Evolutionary conservation across 2,329 filamentous ascomycete species (phyloP).

Genomic region (Trichoderma atroviride): DNA sequence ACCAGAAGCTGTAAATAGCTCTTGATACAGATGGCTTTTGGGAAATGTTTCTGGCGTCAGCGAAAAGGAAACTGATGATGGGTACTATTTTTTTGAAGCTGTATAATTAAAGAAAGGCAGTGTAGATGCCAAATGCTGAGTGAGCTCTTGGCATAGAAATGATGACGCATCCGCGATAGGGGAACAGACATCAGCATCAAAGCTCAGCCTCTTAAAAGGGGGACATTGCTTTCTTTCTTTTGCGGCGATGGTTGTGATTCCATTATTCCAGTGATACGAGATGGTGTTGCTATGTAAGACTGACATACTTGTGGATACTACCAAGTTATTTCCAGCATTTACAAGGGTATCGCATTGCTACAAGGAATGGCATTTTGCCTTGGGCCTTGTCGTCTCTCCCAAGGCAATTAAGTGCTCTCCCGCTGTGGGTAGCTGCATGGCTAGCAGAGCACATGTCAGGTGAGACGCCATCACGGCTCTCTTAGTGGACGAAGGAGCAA

Average conservation of each 20-base stretch:
- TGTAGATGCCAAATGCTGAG: slow-evolving; percentile 29
- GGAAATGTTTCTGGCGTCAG: slow-evolving; percentile 11
- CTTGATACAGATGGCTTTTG: neutral
- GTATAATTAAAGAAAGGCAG: slow-evolving; percentile 35
- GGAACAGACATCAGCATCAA: neutral
- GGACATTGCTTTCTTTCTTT: neutral
- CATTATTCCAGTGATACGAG: neutral
- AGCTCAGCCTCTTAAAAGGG: neutral
- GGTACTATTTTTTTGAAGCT: slow-evolving; percentile 32
- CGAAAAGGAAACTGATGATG: neutral
- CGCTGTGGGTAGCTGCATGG: neutral
- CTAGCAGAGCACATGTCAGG: slow-evolving; percentile 8
- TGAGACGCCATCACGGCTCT: neutral
- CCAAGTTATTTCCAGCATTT: neutral
- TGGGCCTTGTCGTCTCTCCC: neutral
- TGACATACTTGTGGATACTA: neutral
- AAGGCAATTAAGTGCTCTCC: neutral
- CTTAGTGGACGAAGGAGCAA: neutral
- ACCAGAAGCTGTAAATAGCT: slow-evolving; percentile 77
- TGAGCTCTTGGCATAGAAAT: slow-evolving; percentile 35
- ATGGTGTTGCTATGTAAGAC: neutral
- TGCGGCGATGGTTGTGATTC: neutral
- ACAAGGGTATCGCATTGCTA: neutral
- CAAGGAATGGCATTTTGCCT: neutral
- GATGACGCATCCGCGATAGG: slow-evolving; percentile 4